Evolutionary conservation across 805 yeast genomes (phyloP).

Genomic region (Candida sakaeoensis): DNA sequence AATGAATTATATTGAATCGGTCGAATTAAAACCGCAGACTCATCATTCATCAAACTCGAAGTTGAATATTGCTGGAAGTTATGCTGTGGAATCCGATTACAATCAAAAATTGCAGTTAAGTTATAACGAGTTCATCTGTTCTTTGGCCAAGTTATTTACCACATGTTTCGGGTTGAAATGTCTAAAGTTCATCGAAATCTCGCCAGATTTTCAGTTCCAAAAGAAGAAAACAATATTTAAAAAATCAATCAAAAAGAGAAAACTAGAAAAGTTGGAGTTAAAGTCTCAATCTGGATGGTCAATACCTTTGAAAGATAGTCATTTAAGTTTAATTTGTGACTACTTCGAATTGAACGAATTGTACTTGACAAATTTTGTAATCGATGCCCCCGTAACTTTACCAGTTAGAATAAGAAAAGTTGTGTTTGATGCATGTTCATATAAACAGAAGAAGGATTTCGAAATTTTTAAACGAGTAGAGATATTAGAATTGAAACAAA

Average conservation of each 20-base stretch:
- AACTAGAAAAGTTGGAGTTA: slow-evolving; percentile 30
- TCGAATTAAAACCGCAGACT: slow-evolving; percentile 33
- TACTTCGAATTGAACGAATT: slow-evolving; percentile 40
- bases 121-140: slow-evolving; percentile 23
- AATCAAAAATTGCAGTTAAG: slow-evolving; percentile 13
- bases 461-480: slow-evolving; percentile 40
- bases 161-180: slow-evolving; percentile 45
- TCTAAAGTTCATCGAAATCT: slow-evolving; percentile 41
- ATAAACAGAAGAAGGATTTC: slow-evolving; percentile 16
- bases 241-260: slow-evolving; percentile 11
- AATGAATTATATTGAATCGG: slow-evolving; percentile 26
- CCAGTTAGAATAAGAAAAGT: slow-evolving; percentile 23
- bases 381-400: slow-evolving; percentile 36
- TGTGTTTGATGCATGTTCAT: slow-evolving; percentile 20
- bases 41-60: slow-evolving; percentile 17
- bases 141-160: slow-evolving; percentile 33
- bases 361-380: slow-evolving; percentile 42
- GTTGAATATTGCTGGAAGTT: slow-evolving; percentile 35
- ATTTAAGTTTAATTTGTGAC: slow-evolving; percentile 44
- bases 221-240: slow-evolving; percentile 11
- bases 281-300: slow-evolving; percentile 49
- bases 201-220: slow-evolving; percentile 47
- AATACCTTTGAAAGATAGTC: slow-evolving; percentile 45
- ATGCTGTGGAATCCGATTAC: slow-evolving; percentile 24
- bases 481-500: slow-evolving; percentile 32